Conservation (phyloP, 108 stramenopile genomes). For the Nitzschia sp. region DNA sequence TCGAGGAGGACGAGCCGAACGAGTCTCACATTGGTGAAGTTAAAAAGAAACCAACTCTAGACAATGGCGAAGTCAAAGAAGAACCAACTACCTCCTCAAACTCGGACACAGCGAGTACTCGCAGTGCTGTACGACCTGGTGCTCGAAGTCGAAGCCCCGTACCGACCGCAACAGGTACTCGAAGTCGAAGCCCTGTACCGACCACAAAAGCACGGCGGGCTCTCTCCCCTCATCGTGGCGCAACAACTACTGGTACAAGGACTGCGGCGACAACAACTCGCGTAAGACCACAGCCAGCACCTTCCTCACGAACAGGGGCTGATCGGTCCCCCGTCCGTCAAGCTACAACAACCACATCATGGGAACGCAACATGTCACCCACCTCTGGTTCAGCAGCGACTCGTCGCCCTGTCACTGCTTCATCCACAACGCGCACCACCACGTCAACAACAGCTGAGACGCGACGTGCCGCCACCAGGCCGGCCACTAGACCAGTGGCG, state of each 20-base stretch:
- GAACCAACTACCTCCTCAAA: too few relatives aligned
- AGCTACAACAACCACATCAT: too few relatives aligned
- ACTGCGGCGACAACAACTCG: not conserved
- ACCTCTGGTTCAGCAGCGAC: too few relatives aligned
- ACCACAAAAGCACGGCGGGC: not conserved
- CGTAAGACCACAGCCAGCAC: not conserved
- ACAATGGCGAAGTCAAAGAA: too few relatives aligned
- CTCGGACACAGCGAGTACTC: too few relatives aligned
- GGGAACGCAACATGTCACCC: too few relatives aligned
- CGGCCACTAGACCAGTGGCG: too few relatives aligned
- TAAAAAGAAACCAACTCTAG: not conserved
- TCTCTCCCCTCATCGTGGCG: not conserved
- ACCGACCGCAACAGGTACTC: not conserved
- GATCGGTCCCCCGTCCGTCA: too few relatives aligned
- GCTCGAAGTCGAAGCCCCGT: not conserved
- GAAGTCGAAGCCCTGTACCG: not conserved
- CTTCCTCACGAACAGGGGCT: not conserved
- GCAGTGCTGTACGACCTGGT: not conserved
- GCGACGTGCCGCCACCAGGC: too few relatives aligned
- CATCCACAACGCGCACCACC: too few relatives aligned
- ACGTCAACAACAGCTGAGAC: too few relatives aligned
- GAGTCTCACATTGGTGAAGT: slow-evolving; percentile 3
- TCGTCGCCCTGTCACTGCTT: too few relatives aligned
- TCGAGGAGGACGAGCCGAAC: not conserved
- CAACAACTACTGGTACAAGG: not conserved